Evolutionary conservation across 495 filamentous ascomycete species (phyloP), one percentile per base, ranked within the genome.

Genomic region (Penicillium soppii): DNA sequence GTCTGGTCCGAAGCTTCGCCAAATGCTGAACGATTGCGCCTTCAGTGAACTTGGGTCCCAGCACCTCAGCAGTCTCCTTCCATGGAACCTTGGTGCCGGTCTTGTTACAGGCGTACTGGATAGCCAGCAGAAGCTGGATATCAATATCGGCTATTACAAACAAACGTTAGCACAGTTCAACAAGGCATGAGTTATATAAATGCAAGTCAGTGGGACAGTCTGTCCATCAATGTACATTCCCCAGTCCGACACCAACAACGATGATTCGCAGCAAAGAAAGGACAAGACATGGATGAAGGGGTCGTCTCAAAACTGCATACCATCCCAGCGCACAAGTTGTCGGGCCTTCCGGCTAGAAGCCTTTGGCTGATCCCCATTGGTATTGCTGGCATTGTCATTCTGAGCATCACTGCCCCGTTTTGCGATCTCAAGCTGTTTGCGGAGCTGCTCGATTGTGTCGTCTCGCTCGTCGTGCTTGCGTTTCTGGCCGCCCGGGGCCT

Each of bases 1-100:
- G 62, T 17, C 64, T 66, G 5, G n/a, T 5, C 1, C 75, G 74
- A 1, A 79, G 46, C 45, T 80, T 80, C 0, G 73, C 61, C 2
- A 79, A 54, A 35, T 80, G 77, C 51, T 80, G 77, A 1, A 76
- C 58, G 13, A 80, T 74, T 0, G 74, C 73, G 1, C 76, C 70
- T 22, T 72, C 71, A 0, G 65, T 70, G 15, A 70, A 67, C 19
- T 65, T 64, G 0, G 48, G 27, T 1, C 65, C 66, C 66, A 80
- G 73, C 4, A 42, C 56, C 5, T 32, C 44, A 5, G 67, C 75
- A 19, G 76, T 58, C 0, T 63, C 48, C 0, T 56, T 47, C 73
- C 73, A 79, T 0, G 76, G 76, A 2, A 80, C 60, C 25, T 64
- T 73, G 7, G 75, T 37, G 1, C 54, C 53, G 0, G 58, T 29